Percentiles rank a stretch among this genome's conserved stretches.
Evolutionary conservation across 306 rosid species (phyloP).

Genomic region (Arachis stenosperma): DNA sequence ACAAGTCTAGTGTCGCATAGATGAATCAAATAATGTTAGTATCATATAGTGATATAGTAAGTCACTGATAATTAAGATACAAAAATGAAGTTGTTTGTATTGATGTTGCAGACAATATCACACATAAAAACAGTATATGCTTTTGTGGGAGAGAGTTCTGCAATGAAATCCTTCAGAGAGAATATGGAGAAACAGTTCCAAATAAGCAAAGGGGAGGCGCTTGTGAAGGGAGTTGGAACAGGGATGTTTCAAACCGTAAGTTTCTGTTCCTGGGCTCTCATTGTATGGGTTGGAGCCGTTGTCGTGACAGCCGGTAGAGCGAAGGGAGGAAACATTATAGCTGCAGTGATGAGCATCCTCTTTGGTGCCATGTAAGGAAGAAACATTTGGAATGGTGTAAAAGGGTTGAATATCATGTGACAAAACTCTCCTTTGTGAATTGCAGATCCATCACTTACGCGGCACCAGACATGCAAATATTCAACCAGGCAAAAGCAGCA

Average conservation of each 20-base stretch:
- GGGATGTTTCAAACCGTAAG: constrained; percentile 83
- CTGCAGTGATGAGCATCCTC: constrained; percentile 91
- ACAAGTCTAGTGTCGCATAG: not conserved
- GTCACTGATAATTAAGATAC: not conserved
- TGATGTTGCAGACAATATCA: constrained; percentile 66
- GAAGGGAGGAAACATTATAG: constrained; percentile 67
- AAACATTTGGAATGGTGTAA: not conserved
- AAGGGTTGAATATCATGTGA: not conserved
- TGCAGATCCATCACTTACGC: constrained; percentile 84
- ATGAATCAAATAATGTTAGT: not conserved
- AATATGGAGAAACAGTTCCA: constrained; percentile 59
- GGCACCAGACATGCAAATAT: constrained; percentile 88
- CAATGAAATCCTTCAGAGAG: constrained; percentile 58
- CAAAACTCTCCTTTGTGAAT: constrained; percentile 18
- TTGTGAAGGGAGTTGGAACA: constrained; percentile 81
- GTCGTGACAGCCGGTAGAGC: constrained; percentile 65
- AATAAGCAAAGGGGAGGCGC: constrained; percentile 77
- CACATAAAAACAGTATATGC: constrained; percentile 88
- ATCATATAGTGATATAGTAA: not conserved
- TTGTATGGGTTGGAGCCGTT: constrained; percentile 88
- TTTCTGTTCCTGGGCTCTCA: constrained; percentile 83
- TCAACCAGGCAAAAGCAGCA: constrained; percentile 90
- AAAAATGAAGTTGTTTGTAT: not conserved
- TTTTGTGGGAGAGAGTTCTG: constrained; percentile 75
- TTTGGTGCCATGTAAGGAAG: constrained; percentile 85